These are phyloP conservation scores for Leccinellum albellum DNA, from an alignment of 768 basidiomycete genomes.

Conservation along the genomic window DNA sequence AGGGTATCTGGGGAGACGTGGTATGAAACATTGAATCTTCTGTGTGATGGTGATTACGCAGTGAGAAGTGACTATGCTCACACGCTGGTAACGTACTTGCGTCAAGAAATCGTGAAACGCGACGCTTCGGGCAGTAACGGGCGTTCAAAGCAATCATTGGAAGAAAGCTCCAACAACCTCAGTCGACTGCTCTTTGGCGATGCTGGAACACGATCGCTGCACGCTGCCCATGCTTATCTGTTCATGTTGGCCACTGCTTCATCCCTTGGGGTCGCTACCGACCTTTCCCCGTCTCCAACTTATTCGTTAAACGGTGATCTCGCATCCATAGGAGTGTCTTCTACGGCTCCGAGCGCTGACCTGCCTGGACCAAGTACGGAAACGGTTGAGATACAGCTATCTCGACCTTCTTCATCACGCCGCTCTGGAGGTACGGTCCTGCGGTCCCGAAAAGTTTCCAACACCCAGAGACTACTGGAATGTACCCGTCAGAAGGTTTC, in stretches of 20 bases:
- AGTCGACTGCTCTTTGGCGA: slow-evolving; percentile 55
- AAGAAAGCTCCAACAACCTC: slow-evolving; percentile 45
- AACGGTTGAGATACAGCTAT: slow-evolving; percentile 22
- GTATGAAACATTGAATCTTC: slow-evolving; percentile 84
- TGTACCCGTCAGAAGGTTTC: slow-evolving; percentile 42
- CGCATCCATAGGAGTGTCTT: slow-evolving; percentile 25
- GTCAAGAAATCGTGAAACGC: slow-evolving; percentile 67
- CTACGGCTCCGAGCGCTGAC: slow-evolving; percentile 33
- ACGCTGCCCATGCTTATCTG: slow-evolving; percentile 75
- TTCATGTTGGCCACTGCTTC: slow-evolving; percentile 76
- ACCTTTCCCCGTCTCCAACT: slow-evolving; percentile 40
- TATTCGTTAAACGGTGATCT: slow-evolving; percentile 33
- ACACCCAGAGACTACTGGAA: slow-evolving; percentile 51
- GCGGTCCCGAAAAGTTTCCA: slow-evolving; percentile 55
- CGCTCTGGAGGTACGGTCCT: slow-evolving; percentile 47
- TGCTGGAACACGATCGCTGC: slow-evolving; percentile 64
- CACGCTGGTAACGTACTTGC: slow-evolving; percentile 71
- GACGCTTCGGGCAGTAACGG: slow-evolving; percentile 45
- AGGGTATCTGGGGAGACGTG: slow-evolving; percentile 78
- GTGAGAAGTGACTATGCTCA: slow-evolving; percentile 76
- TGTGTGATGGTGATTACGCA: slow-evolving; percentile 76
- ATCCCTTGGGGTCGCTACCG: slow-evolving; percentile 47
- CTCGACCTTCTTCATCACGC: slow-evolving; percentile 38
- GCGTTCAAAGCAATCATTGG: slow-evolving; percentile 42
- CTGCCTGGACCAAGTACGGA: slow-evolving; percentile 20